Conservation (phyloP, 768 basidiomycete species). For the Dacryopinax primogenitus region DNA sequence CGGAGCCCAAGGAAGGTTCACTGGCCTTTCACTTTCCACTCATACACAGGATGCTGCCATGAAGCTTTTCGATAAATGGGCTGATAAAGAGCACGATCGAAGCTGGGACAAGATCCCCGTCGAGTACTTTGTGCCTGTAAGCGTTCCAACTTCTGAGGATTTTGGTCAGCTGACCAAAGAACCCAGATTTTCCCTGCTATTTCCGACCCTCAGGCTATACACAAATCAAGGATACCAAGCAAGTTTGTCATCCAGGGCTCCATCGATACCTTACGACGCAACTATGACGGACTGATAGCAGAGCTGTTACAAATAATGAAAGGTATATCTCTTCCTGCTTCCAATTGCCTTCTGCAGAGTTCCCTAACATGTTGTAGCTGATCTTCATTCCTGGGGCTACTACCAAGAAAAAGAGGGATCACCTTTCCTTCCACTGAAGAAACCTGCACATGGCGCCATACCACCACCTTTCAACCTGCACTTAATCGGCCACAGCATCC, state of each 20-base stretch:
- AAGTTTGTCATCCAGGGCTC: conserved; percentile 7
- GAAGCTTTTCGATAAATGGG: background rate
- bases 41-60: background rate
- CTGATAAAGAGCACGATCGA: background rate
- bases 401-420: background rate
- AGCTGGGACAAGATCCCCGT: conserved; percentile 5
- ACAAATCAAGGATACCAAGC: background rate
- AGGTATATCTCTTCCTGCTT: background rate
- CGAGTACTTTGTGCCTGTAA: background rate
- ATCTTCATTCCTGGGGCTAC: background rate
- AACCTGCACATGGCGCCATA: background rate
- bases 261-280: background rate
- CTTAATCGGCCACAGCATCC: background rate
- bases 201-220: background rate
- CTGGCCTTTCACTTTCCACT: background rate
- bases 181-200: background rate
- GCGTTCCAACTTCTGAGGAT: background rate
- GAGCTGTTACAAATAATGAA: background rate
- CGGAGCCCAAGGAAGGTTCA: background rate
- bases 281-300: background rate
- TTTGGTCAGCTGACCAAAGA: background rate
- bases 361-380: background rate
- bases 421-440: background rate
- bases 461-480: background rate
- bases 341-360: background rate